Conservation (phyloP, 2,329 filamentous ascomycete species). For the Intubia oerlemansii region DNA sequence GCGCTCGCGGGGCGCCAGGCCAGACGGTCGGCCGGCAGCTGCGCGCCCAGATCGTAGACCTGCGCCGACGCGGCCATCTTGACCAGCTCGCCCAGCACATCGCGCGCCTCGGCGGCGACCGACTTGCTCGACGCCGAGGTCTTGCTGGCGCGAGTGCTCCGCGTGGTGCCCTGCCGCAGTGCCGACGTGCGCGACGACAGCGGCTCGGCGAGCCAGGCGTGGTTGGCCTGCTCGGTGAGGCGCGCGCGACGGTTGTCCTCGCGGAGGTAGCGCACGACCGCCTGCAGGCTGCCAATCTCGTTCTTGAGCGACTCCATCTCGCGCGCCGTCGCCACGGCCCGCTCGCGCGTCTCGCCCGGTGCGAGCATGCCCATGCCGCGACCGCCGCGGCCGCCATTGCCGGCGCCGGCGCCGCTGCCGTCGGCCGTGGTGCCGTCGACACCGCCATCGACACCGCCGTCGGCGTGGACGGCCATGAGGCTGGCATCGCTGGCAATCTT, state of each 20-base stretch:
- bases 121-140: constrained; percentile 18
- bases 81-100: constrained; percentile 42
- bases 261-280: constrained; percentile 44
- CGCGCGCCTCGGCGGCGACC: constrained; percentile 38
- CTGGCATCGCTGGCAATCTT: constrained; percentile 43
- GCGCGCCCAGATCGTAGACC: constrained; percentile 33
- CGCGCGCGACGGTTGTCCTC: constrained; percentile 45
- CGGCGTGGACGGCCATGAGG: constrained; percentile 23
- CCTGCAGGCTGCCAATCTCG: constrained; percentile 43
- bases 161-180: constrained; percentile 8
- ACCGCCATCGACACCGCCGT: constrained; percentile 1
- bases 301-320: constrained; percentile 53
- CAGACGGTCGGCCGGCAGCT: constrained; percentile 6
- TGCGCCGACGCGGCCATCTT: constrained; percentile 33
- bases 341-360: constrained; percentile 21
- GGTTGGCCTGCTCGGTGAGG: constrained; percentile 28
- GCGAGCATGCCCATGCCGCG: neutral
- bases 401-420: neutral
- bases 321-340: constrained; percentile 45
- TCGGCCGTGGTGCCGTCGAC: neutral
- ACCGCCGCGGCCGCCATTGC: constrained; percentile 15
- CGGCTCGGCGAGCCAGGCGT: constrained; percentile 44
- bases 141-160: neutral
- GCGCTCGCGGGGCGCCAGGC: constrained; percentile 42
- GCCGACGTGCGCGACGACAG: constrained; percentile 18